A percentile compares a stretch with the other conserved stretches of the same genome.
These are phyloP conservation scores for Wickerhamomyces sp. DNA, from an alignment of 1,139 yeast genomes.

Conservation along the genomic window DNA sequence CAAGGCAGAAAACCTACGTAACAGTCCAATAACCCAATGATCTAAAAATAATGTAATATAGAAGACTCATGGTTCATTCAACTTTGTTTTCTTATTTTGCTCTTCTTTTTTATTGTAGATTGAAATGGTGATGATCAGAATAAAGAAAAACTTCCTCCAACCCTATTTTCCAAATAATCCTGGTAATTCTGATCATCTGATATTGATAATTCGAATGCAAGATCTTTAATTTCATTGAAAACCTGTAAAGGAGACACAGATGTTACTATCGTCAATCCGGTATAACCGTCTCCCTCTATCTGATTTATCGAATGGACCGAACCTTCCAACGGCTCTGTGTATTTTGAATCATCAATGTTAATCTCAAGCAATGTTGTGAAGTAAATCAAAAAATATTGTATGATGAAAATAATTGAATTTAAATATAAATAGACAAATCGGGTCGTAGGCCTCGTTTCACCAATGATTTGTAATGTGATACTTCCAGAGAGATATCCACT, in stretches of 20 bases:
- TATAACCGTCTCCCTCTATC: constrained; percentile 35
- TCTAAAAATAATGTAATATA: no score
- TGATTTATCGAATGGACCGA: constrained; percentile 14
- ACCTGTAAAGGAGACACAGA: constrained; percentile 27
- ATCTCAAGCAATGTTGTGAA: constrained; percentile 15
- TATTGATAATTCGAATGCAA: constrained; percentile 10
- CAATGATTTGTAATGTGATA: constrained; percentile 35
- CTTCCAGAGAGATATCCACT: constrained; percentile 28
- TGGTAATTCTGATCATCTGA: constrained; percentile 6
- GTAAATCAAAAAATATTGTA: constrained; percentile 25
- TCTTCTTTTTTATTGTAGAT: no score
- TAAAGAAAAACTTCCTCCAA: no score
- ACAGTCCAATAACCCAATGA: constrained; percentile 50
- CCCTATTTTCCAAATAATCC: constrained; percentile 2
- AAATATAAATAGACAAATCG: constrained; percentile 25
- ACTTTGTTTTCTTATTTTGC: no score
- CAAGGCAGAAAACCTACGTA: constrained; percentile 78
- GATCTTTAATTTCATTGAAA: constrained; percentile 15
- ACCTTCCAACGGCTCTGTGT: constrained; percentile 19
- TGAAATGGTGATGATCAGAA: no score
- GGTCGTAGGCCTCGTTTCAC: constrained; percentile 32
- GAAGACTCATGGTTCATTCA: no score
- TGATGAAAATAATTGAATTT: constrained; percentile 26
- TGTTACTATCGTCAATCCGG: constrained; percentile 32
- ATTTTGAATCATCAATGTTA: constrained; percentile 16